Evolutionary conservation across 495 filamentous ascomycete genomes (phyloP), one percentile per base, ranked within the genome.

Genomic region (Aspergillus mulundensis): DNA sequence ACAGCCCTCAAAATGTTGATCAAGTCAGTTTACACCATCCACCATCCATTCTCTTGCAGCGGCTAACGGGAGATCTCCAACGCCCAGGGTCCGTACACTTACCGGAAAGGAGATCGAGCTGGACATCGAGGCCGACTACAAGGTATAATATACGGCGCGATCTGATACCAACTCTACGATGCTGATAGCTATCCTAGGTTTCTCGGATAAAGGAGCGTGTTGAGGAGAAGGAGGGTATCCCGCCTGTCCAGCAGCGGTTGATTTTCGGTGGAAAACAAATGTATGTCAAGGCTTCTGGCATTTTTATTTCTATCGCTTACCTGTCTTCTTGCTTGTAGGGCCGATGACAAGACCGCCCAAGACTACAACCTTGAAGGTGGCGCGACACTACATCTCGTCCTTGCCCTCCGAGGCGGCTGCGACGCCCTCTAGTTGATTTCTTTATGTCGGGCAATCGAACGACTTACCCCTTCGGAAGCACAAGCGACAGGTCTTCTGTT

Each of bases 31-130:
- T 36, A 5, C 16, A n/a, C 28, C n/a, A 32, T 28, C 49, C 14
- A 21, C 2, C 6, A 36, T 20, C 2, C 40, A 40, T 36, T 18
- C 18, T 21, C 7, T 4, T 34, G 34, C 46, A 46, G 19, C 16
- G 11, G 23, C 60, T 57, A 16, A 57, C 56, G 54, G 42, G 56
- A 44, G 54, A 54, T 46, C 28, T 38, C 11, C 24, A 45, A 48
- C 24, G 36, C 19, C n/a, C 41, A 98, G 94, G 79, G 94, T 98
- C 70, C 88, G 94, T 66, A 98, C 94, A 63, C 85, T 98, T 54
- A 97, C 94, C 49, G 95, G 94, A 64, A 97, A 97, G 78, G 90
- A 97, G 75, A 97, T 98, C 74, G 92, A 96, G 76, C 84, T 98
- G 53, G 91, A 97, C 69, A 95, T 98, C 66, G 94, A 98, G 76